Conservation (phyloP, 2,329 filamentous ascomycete species). For the Alternaria sp. region DNA sequence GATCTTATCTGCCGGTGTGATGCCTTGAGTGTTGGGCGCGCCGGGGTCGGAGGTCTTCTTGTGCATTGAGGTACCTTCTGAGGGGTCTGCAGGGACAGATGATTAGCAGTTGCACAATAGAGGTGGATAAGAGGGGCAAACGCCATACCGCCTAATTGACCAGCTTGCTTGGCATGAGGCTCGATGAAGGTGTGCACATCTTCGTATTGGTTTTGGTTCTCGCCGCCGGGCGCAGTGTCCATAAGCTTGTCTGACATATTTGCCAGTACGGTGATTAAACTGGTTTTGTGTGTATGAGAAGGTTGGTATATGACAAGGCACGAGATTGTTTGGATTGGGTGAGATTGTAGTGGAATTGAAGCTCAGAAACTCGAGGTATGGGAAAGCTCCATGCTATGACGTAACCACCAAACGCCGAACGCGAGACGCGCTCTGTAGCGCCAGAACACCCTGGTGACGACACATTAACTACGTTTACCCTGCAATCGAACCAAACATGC, state of each 20-base stretch:
- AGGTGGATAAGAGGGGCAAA: neutral
- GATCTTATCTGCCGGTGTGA: slow-evolving; percentile 59
- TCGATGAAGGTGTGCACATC: slow-evolving; percentile 61
- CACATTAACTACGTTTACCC: neutral
- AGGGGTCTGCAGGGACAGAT: slow-evolving; percentile 3
- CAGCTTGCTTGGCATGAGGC: slow-evolving; percentile 63
- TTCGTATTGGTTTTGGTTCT: slow-evolving; percentile 68
- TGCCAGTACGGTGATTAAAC: neutral
- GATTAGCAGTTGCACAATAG: neutral
- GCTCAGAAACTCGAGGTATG: slow-evolving; percentile 15
- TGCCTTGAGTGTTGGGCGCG: slow-evolving; percentile 54
- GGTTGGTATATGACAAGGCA: neutral
- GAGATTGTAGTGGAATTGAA: slow-evolving; percentile 9
- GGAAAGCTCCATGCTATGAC: slow-evolving; percentile 18
- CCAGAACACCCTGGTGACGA: slow-evolving; percentile 8
- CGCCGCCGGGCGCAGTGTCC: slow-evolving; percentile 68
- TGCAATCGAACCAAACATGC: neutral
- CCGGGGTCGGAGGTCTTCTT: slow-evolving; percentile 41
- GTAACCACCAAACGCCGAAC: slow-evolving; percentile 16
- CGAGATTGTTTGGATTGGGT: neutral
- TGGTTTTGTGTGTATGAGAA: neutral
- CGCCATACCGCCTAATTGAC: slow-evolving; percentile 63
- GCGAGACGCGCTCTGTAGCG: slow-evolving; percentile 16
- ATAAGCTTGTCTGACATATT: slow-evolving; percentile 65
- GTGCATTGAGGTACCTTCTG: slow-evolving; percentile 22